Percentiles rank a stretch among this genome's conserved stretches.
These are phyloP conservation scores for Ciborinia camelliae DNA, from an alignment of 2,329 filamentous ascomycete genomes.

Conservation along the genomic window DNA sequence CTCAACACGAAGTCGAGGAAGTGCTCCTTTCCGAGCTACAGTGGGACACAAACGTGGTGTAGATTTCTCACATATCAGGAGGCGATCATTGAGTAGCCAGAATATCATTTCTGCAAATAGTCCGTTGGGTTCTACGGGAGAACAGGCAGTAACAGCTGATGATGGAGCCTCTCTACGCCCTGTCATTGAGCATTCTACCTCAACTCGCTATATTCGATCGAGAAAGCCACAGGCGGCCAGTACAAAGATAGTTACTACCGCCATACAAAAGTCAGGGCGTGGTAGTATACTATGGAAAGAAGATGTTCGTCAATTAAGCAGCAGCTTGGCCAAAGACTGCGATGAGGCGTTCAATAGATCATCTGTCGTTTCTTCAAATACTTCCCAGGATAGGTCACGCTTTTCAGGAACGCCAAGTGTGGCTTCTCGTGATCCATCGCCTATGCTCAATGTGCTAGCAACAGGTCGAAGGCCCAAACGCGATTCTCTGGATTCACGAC, in stretches of 20 bases:
- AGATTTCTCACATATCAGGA: constrained; percentile 56
- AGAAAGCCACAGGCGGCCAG: constrained; percentile 27
- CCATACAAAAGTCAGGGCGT: constrained; percentile 23
- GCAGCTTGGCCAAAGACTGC: constrained; percentile 82
- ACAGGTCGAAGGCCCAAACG: constrained; percentile 20
- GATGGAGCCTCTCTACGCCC: constrained; percentile 24
- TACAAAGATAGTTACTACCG: constrained; percentile 18
- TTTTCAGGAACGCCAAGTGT: constrained; percentile 12
- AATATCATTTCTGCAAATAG: constrained; percentile 15
- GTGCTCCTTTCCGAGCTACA: constrained; percentile 41
- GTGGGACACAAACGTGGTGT: constrained; percentile 58
- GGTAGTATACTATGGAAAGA: constrained; percentile 54
- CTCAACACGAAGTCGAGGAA: constrained; percentile 41
- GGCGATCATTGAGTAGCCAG: constrained; percentile 22
- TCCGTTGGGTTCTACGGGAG: neutral
- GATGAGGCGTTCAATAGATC: constrained; percentile 84
- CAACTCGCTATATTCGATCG: constrained; percentile 35
- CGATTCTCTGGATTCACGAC: constrained; percentile 29
- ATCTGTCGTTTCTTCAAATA: constrained; percentile 41
- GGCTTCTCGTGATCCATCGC: constrained; percentile 9
- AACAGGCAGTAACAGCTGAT: constrained; percentile 30
- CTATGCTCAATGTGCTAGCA: neutral
- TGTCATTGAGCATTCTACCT: constrained; percentile 21
- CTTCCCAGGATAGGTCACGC: constrained; percentile 7
- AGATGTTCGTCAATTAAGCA: constrained; percentile 79